phyloP scores from a whole-genome alignment of 441 rosid species.

The Hypseocharis bilobata region DNA sequence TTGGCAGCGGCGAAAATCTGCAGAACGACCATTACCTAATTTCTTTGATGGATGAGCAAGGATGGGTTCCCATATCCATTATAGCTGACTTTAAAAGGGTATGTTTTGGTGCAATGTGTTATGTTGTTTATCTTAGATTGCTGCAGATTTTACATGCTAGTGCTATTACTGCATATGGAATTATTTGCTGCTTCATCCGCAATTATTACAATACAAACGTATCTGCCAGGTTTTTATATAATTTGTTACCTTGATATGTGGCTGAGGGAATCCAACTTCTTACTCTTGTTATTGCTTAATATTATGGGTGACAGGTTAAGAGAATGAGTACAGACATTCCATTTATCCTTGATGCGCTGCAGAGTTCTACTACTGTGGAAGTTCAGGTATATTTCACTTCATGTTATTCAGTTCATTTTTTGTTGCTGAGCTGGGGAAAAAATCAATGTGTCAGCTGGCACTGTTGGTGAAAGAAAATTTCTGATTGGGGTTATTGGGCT shows the following conservation, averaged over 20 bases:
- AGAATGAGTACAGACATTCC: conserved; percentile 59
- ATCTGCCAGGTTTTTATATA: neutral
- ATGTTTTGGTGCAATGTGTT: conserved; percentile 17
- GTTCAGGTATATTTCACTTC: conserved; percentile 54
- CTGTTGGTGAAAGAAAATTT: too few species aligned
- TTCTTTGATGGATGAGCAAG: conserved; percentile 78
- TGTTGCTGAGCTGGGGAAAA: too few species aligned
- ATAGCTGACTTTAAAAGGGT: conserved; percentile 89
- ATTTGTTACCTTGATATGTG: neutral
- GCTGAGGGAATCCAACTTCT: neutral
- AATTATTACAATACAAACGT: neutral
- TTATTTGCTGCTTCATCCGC: conserved; percentile 5
- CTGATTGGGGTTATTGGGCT: too few species aligned
- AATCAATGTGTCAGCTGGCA: too few species aligned
- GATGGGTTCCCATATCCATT: conserved; percentile 68
- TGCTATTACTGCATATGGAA: neutral
- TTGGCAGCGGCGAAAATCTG: conserved; percentile 78
- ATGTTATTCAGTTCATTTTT: neutral
- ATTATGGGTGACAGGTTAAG: conserved; percentile 48
- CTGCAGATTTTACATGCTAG: neutral
- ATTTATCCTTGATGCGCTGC: conserved; percentile 65
- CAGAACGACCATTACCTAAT: conserved; percentile 51
- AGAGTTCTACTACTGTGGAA: conserved; percentile 57
- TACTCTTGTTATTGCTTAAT: neutral
- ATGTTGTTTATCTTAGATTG: conserved; percentile 10